Evolutionary conservation across 2,329 filamentous ascomycete genomes (phyloP).

Genomic region (Colletotrichum gigasporum): DNA sequence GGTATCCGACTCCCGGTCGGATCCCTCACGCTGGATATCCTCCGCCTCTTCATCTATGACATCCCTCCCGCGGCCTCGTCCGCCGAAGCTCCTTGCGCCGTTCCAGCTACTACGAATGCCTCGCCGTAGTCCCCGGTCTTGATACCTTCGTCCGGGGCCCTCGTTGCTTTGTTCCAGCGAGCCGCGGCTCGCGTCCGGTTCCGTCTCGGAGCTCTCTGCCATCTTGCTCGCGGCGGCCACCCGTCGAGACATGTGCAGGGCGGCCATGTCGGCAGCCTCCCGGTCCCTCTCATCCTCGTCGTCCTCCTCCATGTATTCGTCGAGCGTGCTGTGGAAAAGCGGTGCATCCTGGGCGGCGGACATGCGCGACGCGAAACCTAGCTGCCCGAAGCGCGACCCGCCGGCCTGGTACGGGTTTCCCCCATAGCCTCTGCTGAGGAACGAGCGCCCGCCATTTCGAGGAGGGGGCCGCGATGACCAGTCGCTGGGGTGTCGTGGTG

Average conservation of each 20-base stretch:
- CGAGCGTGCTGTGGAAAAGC: conserved; percentile 91
- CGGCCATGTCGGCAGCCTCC: conserved; percentile 94
- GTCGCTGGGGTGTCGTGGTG: conserved; percentile 45
- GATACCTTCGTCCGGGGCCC: conserved; percentile 51
- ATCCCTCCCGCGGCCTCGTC: conserved; percentile 36
- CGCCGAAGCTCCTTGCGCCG: conserved; percentile 56
- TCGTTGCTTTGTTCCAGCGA: conserved; percentile 65
- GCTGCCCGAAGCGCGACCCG: conserved; percentile 76
- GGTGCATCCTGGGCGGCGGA: conserved; percentile 81
- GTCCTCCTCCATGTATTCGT: conserved; percentile 92
- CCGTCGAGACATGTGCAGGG: conserved; percentile 86
- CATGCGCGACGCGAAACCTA: conserved; percentile 80
- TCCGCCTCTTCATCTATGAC: conserved; percentile 52
- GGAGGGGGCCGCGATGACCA: conserved; percentile 45
- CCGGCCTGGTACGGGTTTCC: conserved; percentile 80
- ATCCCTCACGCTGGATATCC: conserved; percentile 48
- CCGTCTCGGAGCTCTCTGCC: conserved; percentile 86
- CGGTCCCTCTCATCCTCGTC: conserved; percentile 91
- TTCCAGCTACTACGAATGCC: conserved; percentile 75
- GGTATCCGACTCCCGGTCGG: conserved; percentile 40
- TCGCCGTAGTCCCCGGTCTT: conserved; percentile 56
- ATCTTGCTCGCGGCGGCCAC: conserved; percentile 87
- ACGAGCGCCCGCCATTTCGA: conserved; percentile 50
- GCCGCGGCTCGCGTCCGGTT: conserved; percentile 72
- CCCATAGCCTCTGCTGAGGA: conserved; percentile 55